Conservation (phyloP, 2,329 filamentous ascomycete genomes). For the Trichoderma sp. region DNA sequence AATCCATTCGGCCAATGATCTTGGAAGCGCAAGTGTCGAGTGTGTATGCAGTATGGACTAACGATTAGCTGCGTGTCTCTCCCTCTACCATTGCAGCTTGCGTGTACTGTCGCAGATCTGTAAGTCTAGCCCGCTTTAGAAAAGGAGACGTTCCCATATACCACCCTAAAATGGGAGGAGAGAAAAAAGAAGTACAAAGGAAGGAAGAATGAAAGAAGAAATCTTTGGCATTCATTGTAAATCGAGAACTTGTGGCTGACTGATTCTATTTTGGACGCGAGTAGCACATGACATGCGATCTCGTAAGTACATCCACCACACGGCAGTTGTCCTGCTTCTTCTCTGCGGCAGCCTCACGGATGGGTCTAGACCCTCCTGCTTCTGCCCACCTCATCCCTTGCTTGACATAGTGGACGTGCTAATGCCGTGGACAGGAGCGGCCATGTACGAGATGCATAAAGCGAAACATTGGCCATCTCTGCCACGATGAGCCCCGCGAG, state of each 20-base stretch:
- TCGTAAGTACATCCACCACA: conserved; percentile 57
- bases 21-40: conserved; percentile 2
- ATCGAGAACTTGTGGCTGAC: conserved; percentile 27
- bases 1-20: background rate
- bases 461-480: conserved; percentile 96
- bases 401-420: conserved; percentile 22
- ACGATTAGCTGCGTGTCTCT: conserved; percentile 31
- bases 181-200: background rate
- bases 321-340: background rate
- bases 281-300: conserved; percentile 90
- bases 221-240: background rate
- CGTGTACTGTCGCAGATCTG: conserved; percentile 86
- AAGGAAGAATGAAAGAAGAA: background rate
- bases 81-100: conserved; percentile 54
- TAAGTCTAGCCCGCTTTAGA: conserved; percentile 52
- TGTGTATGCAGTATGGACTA: conserved; percentile 25
- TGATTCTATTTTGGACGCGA: conserved; percentile 23
- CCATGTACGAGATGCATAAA: conserved; percentile 98
- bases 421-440: conserved; percentile 63
- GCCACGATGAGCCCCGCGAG: conserved; percentile 95
- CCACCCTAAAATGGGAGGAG: background rate
- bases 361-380: background rate
- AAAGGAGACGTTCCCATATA: background rate
- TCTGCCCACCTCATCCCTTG: background rate
- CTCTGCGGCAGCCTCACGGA: background rate